Evolutionary conservation across 345 rosid species (phyloP).

Genomic region (Eutrema heterophyllum): DNA sequence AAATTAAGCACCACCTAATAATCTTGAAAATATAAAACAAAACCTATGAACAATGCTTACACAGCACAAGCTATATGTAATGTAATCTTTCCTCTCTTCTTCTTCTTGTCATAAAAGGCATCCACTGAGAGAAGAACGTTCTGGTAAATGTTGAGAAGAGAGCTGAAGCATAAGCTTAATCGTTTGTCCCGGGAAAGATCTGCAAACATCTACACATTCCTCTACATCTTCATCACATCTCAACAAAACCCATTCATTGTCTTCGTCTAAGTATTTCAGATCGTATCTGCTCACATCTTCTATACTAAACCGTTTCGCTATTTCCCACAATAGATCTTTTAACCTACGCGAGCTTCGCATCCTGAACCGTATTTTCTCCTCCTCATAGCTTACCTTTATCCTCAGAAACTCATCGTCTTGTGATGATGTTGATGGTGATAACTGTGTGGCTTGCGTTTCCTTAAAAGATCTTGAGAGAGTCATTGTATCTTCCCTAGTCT

Average conservation of each 20-base stretch:
- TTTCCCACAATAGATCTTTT: conserved; percentile 54
- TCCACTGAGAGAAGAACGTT: conserved; percentile 38
- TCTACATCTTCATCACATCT: conserved; percentile 87
- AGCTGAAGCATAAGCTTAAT: conserved; percentile 61
- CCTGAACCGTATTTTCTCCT: conserved; percentile 66
- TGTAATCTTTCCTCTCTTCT: neutral
- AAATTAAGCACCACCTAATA: neutral
- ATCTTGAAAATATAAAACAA: conserved; percentile 2
- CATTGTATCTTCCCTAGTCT: conserved; percentile 25
- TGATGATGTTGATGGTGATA: conserved; percentile 31
- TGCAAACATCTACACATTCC: conserved; percentile 72
- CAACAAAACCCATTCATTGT: conserved; percentile 80
- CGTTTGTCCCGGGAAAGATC: conserved; percentile 45
- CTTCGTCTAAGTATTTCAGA: conserved; percentile 91
- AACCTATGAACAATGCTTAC: conserved; percentile 23
- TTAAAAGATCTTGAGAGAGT: conserved; percentile 43
- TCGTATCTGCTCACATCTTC: conserved; percentile 50
- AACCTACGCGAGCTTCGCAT: conserved; percentile 50
- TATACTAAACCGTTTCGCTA: conserved; percentile 58
- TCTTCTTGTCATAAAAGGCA: conserved; percentile 33
- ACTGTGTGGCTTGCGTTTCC: conserved; percentile 14
- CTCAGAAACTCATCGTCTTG: conserved; percentile 49
- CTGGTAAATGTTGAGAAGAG: conserved; percentile 45
- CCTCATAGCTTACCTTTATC: conserved; percentile 57
- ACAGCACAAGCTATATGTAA: conserved; percentile 40